Conservation (phyloP, 2,329 filamentous ascomycete genomes). For the Cryphonectria japonica region DNA sequence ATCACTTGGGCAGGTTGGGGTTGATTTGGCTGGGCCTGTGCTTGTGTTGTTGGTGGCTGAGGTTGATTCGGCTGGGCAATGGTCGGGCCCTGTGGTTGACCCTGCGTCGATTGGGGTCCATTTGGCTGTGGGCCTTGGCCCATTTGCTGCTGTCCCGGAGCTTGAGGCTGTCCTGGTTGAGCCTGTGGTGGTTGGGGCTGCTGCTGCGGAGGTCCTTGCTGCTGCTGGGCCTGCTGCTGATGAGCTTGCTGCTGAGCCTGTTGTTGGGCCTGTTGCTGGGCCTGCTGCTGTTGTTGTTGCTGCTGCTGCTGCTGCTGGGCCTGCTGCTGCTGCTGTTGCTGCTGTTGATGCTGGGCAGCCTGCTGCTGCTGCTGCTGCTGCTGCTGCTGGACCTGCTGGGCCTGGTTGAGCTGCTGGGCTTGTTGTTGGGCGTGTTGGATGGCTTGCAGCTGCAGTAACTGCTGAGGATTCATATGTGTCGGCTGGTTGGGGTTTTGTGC, state of each 20-base stretch:
- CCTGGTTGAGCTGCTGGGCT: slow-evolving; percentile 39
- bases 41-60: slow-evolving; percentile 50
- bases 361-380: slow-evolving; percentile 45
- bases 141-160: slow-evolving; percentile 39
- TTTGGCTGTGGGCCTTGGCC: slow-evolving; percentile 39
- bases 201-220: slow-evolving; percentile 28
- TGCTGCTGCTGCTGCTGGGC: slow-evolving; percentile 44
- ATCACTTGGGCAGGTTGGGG: slow-evolving; percentile 43
- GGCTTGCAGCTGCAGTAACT: slow-evolving; percentile 47
- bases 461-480: slow-evolving; percentile 53
- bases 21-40: slow-evolving; percentile 45
- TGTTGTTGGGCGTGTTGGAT: slow-evolving; percentile 39
- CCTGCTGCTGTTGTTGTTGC: slow-evolving; percentile 27
- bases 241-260: slow-evolving; percentile 46
- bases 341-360: slow-evolving; percentile 44
- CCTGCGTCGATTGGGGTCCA: slow-evolving; percentile 42
- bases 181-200: slow-evolving; percentile 33
- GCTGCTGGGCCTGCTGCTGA: slow-evolving; percentile 31
- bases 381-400: slow-evolving; percentile 46
- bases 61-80: slow-evolving; percentile 47
- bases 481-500: slow-evolving; percentile 51
- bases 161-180: slow-evolving; percentile 34
- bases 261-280: slow-evolving; percentile 34
- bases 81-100: slow-evolving; percentile 43
- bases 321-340: slow-evolving; percentile 42